Percentiles rank a stretch among this genome's conserved stretches.
phyloP scores from a whole-genome alignment of 345 rosid species.

The Populus alba region DNA sequence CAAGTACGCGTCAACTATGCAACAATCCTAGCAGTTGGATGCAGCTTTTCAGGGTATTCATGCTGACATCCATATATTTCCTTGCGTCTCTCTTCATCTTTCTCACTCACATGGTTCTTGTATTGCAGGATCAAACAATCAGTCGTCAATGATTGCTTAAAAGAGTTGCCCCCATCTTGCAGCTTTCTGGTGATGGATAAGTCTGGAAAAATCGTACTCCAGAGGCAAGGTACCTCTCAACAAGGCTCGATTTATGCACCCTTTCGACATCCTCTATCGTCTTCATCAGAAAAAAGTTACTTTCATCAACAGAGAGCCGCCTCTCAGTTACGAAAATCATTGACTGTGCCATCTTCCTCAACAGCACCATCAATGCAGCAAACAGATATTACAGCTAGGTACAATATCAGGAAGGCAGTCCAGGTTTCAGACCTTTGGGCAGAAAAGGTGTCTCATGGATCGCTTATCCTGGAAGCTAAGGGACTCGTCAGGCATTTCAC shows the following conservation, averaged over 20 bases:
- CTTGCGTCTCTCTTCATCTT: not conserved
- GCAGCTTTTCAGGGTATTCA: constrained; percentile 34
- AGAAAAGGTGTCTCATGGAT: constrained; percentile 10
- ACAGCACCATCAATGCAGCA: constrained; percentile 7
- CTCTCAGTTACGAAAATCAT: constrained; percentile 19
- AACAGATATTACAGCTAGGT: not conserved
- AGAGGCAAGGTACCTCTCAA: constrained; percentile 40
- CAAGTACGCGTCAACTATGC: constrained; percentile 40
- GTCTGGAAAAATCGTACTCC: constrained; percentile 26
- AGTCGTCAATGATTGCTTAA: constrained; percentile 19
- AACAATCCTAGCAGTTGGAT: constrained; percentile 38
- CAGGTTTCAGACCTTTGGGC: constrained; percentile 10
- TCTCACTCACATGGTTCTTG: not conserved
- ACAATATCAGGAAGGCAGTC: not conserved
- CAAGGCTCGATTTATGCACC: constrained; percentile 27
- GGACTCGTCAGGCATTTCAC: constrained; percentile 22
- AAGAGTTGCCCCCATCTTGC: constrained; percentile 40
- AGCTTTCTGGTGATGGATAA: constrained; percentile 31
- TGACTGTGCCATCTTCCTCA: constrained; percentile 21
- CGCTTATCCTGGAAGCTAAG: constrained; percentile 5
- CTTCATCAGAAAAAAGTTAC: constrained; percentile 3
- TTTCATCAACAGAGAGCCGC: constrained; percentile 3
- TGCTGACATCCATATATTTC: not conserved
- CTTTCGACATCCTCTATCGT: constrained; percentile 9
- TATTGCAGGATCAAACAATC: constrained; percentile 32